Evolutionary conservation across 208 protist species (phyloP).

Genomic region (Trypanosoma cruzi): DNA sequence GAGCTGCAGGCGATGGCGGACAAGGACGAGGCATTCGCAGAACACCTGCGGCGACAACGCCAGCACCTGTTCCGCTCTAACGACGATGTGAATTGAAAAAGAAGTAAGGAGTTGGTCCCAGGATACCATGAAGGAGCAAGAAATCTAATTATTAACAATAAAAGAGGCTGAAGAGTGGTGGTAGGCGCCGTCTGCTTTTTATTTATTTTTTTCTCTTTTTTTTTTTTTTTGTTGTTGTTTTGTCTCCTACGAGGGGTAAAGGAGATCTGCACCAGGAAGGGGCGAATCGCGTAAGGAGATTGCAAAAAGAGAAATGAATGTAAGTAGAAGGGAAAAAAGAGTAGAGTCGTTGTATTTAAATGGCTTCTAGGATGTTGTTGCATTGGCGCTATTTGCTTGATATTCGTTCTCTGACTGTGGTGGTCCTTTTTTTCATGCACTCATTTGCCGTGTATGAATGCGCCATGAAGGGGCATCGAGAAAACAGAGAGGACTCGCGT

Average conservation of each 20-base stretch:
- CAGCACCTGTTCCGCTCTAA: slow-evolving; percentile 33
- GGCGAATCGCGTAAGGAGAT: not conserved
- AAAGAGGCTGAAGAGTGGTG: not conserved
- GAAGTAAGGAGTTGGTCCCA: not conserved
- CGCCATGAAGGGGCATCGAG: slow-evolving; percentile 10
- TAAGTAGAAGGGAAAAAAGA: not conserved
- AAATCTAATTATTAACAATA: not conserved
- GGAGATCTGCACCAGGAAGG: not conserved
- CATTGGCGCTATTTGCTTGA: slow-evolving; percentile 14
- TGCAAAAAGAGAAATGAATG: not conserved
- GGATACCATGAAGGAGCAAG: not conserved
- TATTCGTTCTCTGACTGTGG: slow-evolving; percentile 1
- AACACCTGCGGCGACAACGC: slow-evolving; percentile 61
- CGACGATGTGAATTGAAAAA: slow-evolving; percentile 13
- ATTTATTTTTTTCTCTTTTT: too few species aligned
- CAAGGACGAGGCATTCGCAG: slow-evolving; percentile 47
- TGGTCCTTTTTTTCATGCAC: slow-evolving; percentile 24
- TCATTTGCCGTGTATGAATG: slow-evolving; percentile 19
- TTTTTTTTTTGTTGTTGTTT: slow-evolving; percentile 7
- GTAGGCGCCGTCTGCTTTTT: not conserved
- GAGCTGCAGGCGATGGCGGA: slow-evolving; percentile 39
- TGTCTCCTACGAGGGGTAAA: not conserved
- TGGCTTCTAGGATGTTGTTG: not conserved
- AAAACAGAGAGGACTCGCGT: not conserved
- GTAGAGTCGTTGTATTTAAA: not conserved